Evolutionary conservation across 164 flowering plant genomes (phyloP).

Genomic region (Cinnamomum micranthum): DNA sequence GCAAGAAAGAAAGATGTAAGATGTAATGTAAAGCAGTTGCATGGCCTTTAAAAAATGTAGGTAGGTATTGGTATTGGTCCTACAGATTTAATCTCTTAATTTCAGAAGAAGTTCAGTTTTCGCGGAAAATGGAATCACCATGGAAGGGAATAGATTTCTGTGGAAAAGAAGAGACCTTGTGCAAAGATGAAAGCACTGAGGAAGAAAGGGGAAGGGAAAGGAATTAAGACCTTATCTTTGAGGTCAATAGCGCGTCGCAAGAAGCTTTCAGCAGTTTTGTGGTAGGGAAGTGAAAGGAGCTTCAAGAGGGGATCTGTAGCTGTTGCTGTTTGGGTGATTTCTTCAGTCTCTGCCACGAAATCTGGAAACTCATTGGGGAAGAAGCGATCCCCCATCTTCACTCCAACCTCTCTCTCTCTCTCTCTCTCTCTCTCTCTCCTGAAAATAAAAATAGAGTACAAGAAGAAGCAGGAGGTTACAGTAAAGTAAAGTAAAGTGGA

Average conservation of each 20-base stretch:
- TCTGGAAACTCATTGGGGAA: conserved; percentile 63
- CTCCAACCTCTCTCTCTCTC: neutral
- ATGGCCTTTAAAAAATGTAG: too few species aligned
- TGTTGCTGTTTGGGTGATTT: neutral
- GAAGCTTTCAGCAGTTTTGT: conserved; percentile 33
- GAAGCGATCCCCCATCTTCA: conserved; percentile 62
- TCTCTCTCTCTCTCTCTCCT: neutral
- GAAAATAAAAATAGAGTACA: too few species aligned
- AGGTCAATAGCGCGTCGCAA: conserved; percentile 41
- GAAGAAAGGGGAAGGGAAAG: neutral
- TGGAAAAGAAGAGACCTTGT: neutral
- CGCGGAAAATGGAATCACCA: neutral
- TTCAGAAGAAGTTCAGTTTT: neutral
- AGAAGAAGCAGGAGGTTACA: too few species aligned
- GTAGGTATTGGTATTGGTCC: too few species aligned
- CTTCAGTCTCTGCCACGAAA: conserved; percentile 24
- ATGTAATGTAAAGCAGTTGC: neutral
- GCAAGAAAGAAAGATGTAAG: conserved; percentile 2
- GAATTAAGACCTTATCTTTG: conserved; percentile 44
- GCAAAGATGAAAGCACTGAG: too few species aligned
- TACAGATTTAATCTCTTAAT: too few species aligned
- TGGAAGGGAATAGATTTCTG: neutral
- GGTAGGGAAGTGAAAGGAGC: conserved; percentile 54
- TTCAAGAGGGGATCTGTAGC: conserved; percentile 36
- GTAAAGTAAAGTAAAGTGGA: too few species aligned